These are phyloP conservation scores for Phaffomyces antillensis DNA, from an alignment of 805 yeast genomes.

Conservation along the genomic window DNA sequence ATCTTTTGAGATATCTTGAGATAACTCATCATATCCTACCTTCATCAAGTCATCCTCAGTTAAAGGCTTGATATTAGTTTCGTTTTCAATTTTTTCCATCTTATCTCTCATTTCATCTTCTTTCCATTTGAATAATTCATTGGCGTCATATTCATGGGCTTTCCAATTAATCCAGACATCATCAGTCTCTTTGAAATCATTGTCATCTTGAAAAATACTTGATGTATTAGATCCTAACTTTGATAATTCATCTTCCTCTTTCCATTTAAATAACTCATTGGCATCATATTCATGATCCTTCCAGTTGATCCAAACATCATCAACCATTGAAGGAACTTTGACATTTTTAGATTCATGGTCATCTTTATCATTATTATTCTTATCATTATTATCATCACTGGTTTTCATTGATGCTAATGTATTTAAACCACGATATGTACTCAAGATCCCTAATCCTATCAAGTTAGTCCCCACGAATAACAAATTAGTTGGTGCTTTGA, in stretches of 20 bases:
- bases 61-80: conserved; percentile 1
- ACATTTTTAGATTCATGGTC: background rate
- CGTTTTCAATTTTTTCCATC: background rate
- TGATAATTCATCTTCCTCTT: background rate
- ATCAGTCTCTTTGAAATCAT: background rate
- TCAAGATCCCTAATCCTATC: conserved; percentile 27
- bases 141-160: background rate
- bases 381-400: no score
- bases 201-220: no score
- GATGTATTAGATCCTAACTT: no score
- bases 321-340: no score
- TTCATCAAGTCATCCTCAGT: conserved; percentile 6
- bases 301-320: no score
- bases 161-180: background rate
- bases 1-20: conserved; percentile 1
- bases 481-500: conserved; percentile 32
- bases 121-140: background rate
- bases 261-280: background rate
- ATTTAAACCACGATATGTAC: conserved; percentile 25
- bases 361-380: background rate
- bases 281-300: no score
- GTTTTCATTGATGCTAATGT: conserved; percentile 8
- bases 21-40: background rate
- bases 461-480: conserved; percentile 31
- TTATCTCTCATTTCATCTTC: background rate